A percentile compares a stretch with the other conserved stretches of the same genome.
phyloP scores from a whole-genome alignment of 169 alveolate genomes.

The Miamiensis avidus region DNA sequence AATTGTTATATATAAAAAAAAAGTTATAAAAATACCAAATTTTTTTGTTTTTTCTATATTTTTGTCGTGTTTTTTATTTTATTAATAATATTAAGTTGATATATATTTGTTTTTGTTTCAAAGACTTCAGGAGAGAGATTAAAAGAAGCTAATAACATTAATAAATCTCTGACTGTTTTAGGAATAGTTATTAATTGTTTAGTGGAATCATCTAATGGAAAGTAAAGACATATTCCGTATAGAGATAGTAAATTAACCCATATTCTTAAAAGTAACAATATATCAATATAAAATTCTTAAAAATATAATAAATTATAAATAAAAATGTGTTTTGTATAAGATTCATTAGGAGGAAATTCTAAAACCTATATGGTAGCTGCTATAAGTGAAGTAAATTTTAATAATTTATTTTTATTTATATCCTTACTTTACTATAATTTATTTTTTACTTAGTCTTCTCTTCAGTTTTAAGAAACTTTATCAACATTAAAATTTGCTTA shows the following conservation, averaged over 20 bases:
- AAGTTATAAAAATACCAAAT: too few relatives aligned
- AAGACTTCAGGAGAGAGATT: conserved; percentile 64
- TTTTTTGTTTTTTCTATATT: too few relatives aligned
- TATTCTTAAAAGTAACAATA: conserved; percentile 62
- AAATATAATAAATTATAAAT: too few relatives aligned
- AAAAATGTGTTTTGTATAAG: conserved; percentile 51
- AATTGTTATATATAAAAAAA: too few relatives aligned
- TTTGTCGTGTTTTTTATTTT: too few relatives aligned
- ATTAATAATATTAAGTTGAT: too few relatives aligned
- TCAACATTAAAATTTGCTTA: conserved; percentile 88
- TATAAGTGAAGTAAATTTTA: conserved; percentile 65
- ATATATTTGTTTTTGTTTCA: neutral
- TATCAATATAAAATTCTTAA: too few relatives aligned
- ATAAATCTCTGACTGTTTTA: conserved; percentile 73
- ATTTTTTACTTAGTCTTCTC: conserved; percentile 15
- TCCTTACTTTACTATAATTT: neutral
- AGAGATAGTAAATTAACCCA: conserved; percentile 84
- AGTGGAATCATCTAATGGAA: conserved; percentile 63
- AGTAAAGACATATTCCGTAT: conserved; percentile 50
- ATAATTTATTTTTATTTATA: too few relatives aligned
- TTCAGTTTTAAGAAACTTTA: conserved; percentile 73
- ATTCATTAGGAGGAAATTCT: conserved; percentile 89
- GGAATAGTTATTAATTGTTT: conserved; percentile 84
- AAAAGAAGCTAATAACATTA: conserved; percentile 85
- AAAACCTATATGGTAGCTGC: conserved; percentile 82